Base-by-base conservation (phyloP, 495 filamentous ascomycete species). In the Amphirosellinia nigrospora region DNA sequence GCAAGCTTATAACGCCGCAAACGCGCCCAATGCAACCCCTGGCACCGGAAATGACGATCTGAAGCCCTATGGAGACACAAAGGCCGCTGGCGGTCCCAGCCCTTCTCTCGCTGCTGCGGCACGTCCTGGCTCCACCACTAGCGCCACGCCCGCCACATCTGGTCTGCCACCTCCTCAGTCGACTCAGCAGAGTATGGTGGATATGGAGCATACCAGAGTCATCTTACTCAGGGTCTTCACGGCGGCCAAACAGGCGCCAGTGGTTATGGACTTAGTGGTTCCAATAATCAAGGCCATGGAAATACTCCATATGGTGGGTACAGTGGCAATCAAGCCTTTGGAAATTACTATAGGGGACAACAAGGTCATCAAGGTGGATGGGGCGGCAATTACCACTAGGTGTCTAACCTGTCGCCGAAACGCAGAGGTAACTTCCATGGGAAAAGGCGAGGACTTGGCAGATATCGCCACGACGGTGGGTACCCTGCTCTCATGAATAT, bases 101-200 rank as follows among this genome's bases (percentile, higher is more conserved):
- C 94, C 94, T 36, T 93, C 93, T 8, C 87, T 97, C 34, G 89
- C 88, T 36, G 91, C 93, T 74, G 90, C 92, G 43, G 89, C 87
- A 39, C 91, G 94, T 67, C 94, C 94, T 19, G 93, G 93, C 23
- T 97, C 94, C 39, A 93, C 94, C 16, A 90, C 91, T 16, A 96
- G 94, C 80, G 90, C 86, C 70, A 86, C 85, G 16, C 87, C 88
- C 21, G 87, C 86, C 8, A 91, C 93, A 77, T 73, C 78, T 21
- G 88, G 91, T 38, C 84, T 95, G 55, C 93, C 92, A 34, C 92
- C 92, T 30, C 89, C 92, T 46, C 94, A 94, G 80, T 89, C 88
- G 13, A 87, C 89, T 70, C 86, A 84, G 70, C 84, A 85, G 73
- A 80, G 83, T 23, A 87, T 89, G 78, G 86, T 50, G 86, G 84